Percentiles rank a stretch among this genome's conserved stretches.
Evolutionary conservation across 148 eudicot species (phyloP).

Genomic region (Rhododendron simsii): DNA sequence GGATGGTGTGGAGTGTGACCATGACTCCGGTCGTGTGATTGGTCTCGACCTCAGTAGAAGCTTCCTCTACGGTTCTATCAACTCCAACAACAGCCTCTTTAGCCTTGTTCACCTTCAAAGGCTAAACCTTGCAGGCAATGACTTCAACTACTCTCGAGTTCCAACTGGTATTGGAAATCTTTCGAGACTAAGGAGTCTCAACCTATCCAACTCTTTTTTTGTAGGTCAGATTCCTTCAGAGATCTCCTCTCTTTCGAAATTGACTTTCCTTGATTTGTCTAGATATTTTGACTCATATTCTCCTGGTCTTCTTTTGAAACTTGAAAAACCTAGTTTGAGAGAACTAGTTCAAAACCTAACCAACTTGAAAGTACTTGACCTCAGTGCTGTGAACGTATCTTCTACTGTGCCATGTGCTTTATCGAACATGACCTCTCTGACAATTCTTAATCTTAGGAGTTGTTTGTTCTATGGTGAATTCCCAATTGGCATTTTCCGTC

Average conservation of each 20-base stretch:
- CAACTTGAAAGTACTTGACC: constrained; percentile 10
- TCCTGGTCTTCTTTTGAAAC: not conserved
- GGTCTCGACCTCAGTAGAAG: not conserved
- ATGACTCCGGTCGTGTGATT: not conserved
- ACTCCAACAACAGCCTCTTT: not conserved
- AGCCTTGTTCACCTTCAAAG: constrained; percentile 26
- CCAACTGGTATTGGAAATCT: not conserved
- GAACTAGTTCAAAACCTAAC: constrained; percentile 22
- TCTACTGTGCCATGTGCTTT: constrained; percentile 15
- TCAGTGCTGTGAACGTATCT: constrained; percentile 15
- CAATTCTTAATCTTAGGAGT: not conserved
- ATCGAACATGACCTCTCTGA: constrained; percentile 16
- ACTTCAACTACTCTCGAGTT: constrained; percentile 26
- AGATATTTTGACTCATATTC: rapidly evolving
- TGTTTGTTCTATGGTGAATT: constrained; percentile 26
- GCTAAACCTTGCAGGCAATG: constrained; percentile 29
- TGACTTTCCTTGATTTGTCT: not conserved
- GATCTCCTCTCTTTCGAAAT: not conserved
- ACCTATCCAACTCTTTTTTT: not conserved
- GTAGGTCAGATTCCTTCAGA: not conserved
- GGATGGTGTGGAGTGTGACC: constrained; percentile 3
- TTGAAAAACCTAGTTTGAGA: constrained; percentile 12
- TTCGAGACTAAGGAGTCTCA: constrained; percentile 2
- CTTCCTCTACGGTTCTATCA: constrained; percentile 20
- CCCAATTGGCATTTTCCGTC: constrained; percentile 15